Evolutionary conservation across 331 rosid species (phyloP).

Genomic region (Telfairia occidentalis): DNA sequence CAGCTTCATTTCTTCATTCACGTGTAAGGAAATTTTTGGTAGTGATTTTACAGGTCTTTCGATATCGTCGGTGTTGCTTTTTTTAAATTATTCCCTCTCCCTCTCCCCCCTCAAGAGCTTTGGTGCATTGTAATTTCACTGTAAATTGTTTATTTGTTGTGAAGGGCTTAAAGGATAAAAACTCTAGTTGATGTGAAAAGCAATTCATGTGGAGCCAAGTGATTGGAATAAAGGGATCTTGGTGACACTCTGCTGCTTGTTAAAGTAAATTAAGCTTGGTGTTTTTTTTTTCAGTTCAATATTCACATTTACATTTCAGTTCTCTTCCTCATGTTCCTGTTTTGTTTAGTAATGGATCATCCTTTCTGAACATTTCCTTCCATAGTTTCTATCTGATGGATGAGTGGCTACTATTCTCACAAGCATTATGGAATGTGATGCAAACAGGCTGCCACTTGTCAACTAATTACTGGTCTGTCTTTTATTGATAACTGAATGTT

Average conservation of each 20-base stretch:
- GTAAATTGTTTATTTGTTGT: constrained; percentile 21
- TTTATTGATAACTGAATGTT: not conserved
- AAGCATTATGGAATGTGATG: not conserved
- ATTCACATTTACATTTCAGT: not conserved
- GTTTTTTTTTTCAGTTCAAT: not conserved
- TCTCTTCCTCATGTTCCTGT: not conserved
- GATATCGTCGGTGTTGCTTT: not conserved
- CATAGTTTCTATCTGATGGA: not conserved
- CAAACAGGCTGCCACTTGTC: constrained; percentile 3
- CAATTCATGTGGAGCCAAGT: constrained; percentile 16
- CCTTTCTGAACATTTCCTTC: not conserved
- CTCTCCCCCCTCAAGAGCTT: not conserved
- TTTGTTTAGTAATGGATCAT: not conserved
- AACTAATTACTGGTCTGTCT: not conserved
- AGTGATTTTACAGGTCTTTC: constrained; percentile 30
- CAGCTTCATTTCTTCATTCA: constrained; percentile 96
- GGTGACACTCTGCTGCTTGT: constrained; percentile 10
- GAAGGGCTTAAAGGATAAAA: constrained; percentile 10
- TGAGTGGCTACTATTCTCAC: not conserved
- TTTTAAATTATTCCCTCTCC: not conserved
- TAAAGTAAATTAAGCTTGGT: constrained; percentile 5
- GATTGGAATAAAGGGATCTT: constrained; percentile 9
- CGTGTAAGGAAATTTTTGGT: constrained; percentile 92
- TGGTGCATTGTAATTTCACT: constrained; percentile 12
- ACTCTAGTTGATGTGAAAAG: constrained; percentile 14